Percentiles rank a stretch among this genome's conserved stretches.
Evolutionary conservation across 208 protist species (phyloP).

Genomic region (Acanthamoeba castellanii): DNA sequence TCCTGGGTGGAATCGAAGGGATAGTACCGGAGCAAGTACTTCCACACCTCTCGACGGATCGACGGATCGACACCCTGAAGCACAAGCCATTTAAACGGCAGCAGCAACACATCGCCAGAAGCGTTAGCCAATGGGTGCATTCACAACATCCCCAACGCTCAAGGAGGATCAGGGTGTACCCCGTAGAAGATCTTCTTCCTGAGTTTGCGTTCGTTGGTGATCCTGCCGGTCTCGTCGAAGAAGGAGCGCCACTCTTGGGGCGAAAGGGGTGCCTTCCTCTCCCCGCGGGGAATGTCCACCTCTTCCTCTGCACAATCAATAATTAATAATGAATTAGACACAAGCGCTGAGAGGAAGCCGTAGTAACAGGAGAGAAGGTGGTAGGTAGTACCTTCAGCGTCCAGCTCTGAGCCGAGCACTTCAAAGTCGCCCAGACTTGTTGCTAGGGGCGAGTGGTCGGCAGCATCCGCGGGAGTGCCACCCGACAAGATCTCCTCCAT

Average conservation of each 20-base stretch:
- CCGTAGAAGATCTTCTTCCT: conserved; percentile 70
- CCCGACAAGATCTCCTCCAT: conserved; percentile 11
- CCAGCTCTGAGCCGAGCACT: not conserved
- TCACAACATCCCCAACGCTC: not conserved
- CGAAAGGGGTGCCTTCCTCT: not conserved
- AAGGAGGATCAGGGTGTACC: not conserved
- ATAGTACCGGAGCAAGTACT: conserved; percentile 35
- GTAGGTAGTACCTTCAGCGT: not conserved
- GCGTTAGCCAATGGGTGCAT: not conserved
- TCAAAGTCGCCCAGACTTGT: conserved; percentile 60
- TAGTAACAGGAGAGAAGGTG: not conserved
- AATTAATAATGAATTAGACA: not conserved
- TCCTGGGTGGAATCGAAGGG: conserved; percentile 42
- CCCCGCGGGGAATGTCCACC: not conserved
- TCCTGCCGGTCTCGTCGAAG: conserved; percentile 27
- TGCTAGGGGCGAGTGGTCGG: not conserved
- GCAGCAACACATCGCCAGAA: not conserved
- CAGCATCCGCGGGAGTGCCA: not conserved
- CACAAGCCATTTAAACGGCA: not conserved
- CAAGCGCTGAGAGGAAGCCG: not conserved
- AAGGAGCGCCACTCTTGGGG: conserved; percentile 54
- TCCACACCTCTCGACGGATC: conserved; percentile 53
- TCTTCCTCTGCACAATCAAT: not conserved
- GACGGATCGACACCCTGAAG: conserved; percentile 54
- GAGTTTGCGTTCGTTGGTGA: conserved; percentile 33